Evolutionary conservation across 805 yeast species (phyloP).

Genomic region (Priceomyces carsonii): DNA sequence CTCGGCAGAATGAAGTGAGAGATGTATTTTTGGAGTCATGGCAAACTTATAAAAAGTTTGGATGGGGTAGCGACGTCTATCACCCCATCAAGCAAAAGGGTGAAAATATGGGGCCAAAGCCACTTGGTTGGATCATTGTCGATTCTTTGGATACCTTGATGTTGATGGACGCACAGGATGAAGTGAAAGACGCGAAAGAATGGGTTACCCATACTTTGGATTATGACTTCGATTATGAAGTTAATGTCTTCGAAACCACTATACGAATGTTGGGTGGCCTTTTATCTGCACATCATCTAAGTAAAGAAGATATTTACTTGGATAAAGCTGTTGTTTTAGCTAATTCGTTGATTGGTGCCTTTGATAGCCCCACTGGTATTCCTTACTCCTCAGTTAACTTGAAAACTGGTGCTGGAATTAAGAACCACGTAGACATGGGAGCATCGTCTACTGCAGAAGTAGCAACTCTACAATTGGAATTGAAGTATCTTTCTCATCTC

Average conservation of each 20-base stretch:
- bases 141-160: slow-evolving; percentile 83
- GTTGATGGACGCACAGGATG: slow-evolving; percentile 70
- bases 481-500: slow-evolving; percentile 74
- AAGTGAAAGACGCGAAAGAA: slow-evolving; percentile 59
- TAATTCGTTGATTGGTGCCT: slow-evolving; percentile 69
- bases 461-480: slow-evolving; percentile 82
- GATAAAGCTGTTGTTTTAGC: slow-evolving; percentile 81
- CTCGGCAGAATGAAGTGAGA: slow-evolving; percentile 58
- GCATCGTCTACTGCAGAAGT: slow-evolving; percentile 90
- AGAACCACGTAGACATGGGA: slow-evolving; percentile 66
- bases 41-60: slow-evolving; percentile 71
- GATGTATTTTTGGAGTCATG: slow-evolving; percentile 74
- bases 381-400: slow-evolving; percentile 83
- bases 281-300: slow-evolving; percentile 75
- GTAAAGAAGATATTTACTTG: slow-evolving; percentile 67
- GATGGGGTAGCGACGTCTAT: slow-evolving; percentile 84
- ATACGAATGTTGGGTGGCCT: slow-evolving; percentile 93
- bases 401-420: slow-evolving; percentile 57
- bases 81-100: slow-evolving; percentile 64
- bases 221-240: slow-evolving; percentile 71
- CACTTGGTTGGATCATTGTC: slow-evolving; percentile 92
- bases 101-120: slow-evolving; percentile 74
- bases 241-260: slow-evolving; percentile 90
- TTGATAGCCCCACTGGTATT: slow-evolving; percentile 63
- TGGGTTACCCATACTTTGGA: slow-evolving; percentile 75